These are phyloP conservation scores for Claviceps pusilla DNA, from an alignment of 2,329 filamentous ascomycete species.

Conservation along the genomic window DNA sequence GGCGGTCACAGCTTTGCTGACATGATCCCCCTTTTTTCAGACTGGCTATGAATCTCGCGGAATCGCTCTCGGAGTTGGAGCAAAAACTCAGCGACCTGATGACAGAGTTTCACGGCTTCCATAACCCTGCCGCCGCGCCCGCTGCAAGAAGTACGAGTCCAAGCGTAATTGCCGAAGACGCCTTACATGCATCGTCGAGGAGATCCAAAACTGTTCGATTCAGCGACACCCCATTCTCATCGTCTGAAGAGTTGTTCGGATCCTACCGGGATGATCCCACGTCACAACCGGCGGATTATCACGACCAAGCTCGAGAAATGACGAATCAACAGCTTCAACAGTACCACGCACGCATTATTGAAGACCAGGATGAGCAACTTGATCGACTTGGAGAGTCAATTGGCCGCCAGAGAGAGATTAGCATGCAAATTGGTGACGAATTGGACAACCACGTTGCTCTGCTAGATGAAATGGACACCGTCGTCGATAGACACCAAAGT, in stretches of 20 bases:
- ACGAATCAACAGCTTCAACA: conserved; percentile 74
- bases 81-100: conserved; percentile 63
- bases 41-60: conserved; percentile 34
- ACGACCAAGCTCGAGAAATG: conserved; percentile 43
- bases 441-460: conserved; percentile 78
- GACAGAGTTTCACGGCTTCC: conserved; percentile 61
- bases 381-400: conserved; percentile 77
- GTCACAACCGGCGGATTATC: conserved; percentile 38
- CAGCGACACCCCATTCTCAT: conserved; percentile 43
- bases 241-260: conserved; percentile 30
- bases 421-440: conserved; percentile 92
- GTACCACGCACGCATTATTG: conserved; percentile 66
- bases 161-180: conserved; percentile 45
- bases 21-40: conserved; percentile 15
- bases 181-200: conserved; percentile 42
- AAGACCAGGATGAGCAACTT: conserved; percentile 89
- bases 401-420: conserved; percentile 75
- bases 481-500: conserved; percentile 65
- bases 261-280: conserved; percentile 56
- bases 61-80: conserved; percentile 53
- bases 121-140: conserved; percentile 31
- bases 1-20: conserved; percentile 2
- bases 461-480: conserved; percentile 75
- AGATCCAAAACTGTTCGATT: conserved; percentile 70
- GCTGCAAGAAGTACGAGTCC: conserved; percentile 50